These are phyloP conservation scores for Bertia moriformis DNA, from an alignment of 2,329 filamentous ascomycete genomes.

Conservation along the genomic window DNA sequence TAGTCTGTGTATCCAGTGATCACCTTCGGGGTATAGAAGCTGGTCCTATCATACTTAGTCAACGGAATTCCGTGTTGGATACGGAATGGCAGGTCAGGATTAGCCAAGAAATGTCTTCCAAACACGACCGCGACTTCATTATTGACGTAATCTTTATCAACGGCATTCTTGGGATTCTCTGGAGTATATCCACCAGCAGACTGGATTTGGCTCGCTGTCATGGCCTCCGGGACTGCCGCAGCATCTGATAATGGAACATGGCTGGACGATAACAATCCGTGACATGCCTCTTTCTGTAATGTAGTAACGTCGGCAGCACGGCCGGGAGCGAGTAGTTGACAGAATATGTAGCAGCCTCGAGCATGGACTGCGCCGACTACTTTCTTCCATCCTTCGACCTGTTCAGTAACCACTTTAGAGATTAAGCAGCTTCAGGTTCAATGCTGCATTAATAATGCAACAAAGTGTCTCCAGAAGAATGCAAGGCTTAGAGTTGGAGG, in stretches of 20 bases:
- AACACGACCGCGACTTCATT: neutral
- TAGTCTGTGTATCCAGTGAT: neutral
- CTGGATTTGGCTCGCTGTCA: too few relatives aligned
- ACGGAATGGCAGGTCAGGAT: neutral
- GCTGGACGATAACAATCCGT: too few relatives aligned
- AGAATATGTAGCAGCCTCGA: constrained; percentile 14
- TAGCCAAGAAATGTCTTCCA: neutral
- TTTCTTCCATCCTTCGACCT: constrained; percentile 15
- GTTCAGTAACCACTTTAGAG: too few relatives aligned
- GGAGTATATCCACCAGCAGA: neutral
- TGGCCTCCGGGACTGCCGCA: too few relatives aligned
- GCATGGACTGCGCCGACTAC: constrained; percentile 16
- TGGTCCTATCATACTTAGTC: neutral
- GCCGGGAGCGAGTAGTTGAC: constrained; percentile 4
- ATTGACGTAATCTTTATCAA: neutral
- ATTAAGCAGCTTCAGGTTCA: too few relatives aligned
- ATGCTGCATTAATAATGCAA: too few relatives aligned
- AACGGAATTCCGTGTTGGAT: neutral
- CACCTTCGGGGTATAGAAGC: neutral
- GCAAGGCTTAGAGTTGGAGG: too few relatives aligned
- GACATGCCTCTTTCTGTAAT: too few relatives aligned
- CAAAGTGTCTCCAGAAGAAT: too few relatives aligned
- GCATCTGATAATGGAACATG: too few relatives aligned
- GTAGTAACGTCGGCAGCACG: neutral
- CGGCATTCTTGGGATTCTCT: neutral